phyloP scores from a whole-genome alignment of 1,284 basidiomycete species.

The Leccinum pachyderme region DNA sequence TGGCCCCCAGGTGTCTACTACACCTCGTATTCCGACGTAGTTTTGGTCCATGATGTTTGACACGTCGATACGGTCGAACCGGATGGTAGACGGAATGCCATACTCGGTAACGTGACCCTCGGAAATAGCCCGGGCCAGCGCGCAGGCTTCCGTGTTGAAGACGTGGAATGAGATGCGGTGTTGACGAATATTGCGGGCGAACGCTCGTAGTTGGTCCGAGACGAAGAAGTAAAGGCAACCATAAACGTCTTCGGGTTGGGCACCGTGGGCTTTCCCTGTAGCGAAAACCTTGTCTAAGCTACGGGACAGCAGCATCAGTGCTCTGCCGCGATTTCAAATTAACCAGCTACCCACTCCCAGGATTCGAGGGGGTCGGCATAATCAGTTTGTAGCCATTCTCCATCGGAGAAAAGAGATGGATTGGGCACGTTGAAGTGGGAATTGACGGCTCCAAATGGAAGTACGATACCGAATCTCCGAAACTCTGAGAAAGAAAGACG shows the following conservation, averaged over 20 bases:
- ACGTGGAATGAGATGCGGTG: constrained; percentile 34
- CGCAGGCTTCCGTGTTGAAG: constrained; percentile 1
- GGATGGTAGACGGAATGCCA: not conserved
- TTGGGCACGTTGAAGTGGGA: constrained; percentile 41
- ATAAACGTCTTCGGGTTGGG: constrained; percentile 41
- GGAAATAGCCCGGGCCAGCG: not conserved
- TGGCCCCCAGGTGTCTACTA: constrained; percentile 37
- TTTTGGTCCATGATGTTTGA: constrained; percentile 45
- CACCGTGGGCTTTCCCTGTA: constrained; percentile 37
- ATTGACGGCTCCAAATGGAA: constrained; percentile 43
- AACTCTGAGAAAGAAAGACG: constrained; percentile 40
- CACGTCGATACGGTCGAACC: constrained; percentile 45
- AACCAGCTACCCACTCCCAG: constrained; percentile 39
- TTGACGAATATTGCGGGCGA: constrained; percentile 34
- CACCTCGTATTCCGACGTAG: constrained; percentile 37
- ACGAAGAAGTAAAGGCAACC: constrained; percentile 48
- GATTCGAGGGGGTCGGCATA: constrained; percentile 39
- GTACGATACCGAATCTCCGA: constrained; percentile 39
- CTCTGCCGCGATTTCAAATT: not conserved
- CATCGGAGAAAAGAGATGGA: constrained; percentile 36
- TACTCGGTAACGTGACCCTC: not conserved
- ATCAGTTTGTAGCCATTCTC: constrained; percentile 39
- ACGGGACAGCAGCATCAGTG: constrained; percentile 6
- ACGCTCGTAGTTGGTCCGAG: constrained; percentile 36
- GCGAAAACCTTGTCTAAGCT: constrained; percentile 27